These are phyloP conservation scores for Syzygium syzygioides DNA, from an alignment of 441 rosid genomes.

Conservation along the genomic window DNA sequence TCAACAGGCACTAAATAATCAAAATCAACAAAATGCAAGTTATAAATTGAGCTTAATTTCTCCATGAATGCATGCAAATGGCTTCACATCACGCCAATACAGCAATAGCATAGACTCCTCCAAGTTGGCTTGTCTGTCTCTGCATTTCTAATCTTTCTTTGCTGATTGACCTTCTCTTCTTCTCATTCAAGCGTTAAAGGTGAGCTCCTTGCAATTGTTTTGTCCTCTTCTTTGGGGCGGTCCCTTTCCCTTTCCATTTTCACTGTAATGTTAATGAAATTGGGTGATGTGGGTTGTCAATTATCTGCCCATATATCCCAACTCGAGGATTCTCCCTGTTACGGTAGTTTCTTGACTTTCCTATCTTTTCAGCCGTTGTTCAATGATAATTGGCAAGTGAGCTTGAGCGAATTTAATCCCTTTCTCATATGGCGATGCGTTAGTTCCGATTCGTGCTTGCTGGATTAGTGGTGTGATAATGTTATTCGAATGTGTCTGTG, in stretches of 20 bases:
- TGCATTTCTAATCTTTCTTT: background rate
- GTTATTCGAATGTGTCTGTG: background rate
- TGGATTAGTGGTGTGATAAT: background rate
- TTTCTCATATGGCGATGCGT: background rate
- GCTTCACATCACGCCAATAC: background rate
- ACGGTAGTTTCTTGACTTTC: background rate
- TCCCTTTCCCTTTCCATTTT: background rate
- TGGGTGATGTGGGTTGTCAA: background rate
- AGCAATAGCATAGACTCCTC: background rate
- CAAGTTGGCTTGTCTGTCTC: background rate
- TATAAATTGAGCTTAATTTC: background rate
- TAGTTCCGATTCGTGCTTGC: background rate
- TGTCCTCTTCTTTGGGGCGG: background rate
- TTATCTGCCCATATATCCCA: background rate
- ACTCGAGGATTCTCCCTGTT: background rate
- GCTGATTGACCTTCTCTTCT: background rate
- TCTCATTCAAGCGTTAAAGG: background rate
- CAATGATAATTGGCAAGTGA: background rate
- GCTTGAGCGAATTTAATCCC: background rate
- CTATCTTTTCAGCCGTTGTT: background rate
- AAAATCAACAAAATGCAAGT: background rate
- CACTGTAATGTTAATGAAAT: background rate
- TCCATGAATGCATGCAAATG: background rate
- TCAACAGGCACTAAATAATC: background rate
- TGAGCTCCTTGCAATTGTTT: background rate